Evolutionary conservation across 1,284 basidiomycete genomes (phyloP).

Genomic region (Melampsora americana): DNA sequence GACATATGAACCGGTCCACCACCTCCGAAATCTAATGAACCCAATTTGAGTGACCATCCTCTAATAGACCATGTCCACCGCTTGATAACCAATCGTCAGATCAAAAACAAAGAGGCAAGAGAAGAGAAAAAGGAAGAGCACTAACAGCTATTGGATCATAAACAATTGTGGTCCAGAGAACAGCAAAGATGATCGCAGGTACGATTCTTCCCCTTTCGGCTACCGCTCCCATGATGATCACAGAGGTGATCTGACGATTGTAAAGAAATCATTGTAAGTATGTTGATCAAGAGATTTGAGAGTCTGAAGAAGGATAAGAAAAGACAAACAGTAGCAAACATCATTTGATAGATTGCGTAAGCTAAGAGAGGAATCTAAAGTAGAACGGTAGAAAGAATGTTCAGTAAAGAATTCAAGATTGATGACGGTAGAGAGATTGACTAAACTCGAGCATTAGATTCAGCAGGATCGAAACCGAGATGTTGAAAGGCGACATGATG

Average conservation of each 20-base stretch:
- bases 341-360: no score
- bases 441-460: conserved; percentile 3
- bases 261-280: no score
- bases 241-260: conserved; percentile 58
- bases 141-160: conserved; percentile 73
- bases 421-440: neutral
- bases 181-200: conserved; percentile 81
- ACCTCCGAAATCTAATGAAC: neutral
- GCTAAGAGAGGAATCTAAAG: neutral
- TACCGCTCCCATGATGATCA: conserved; percentile 82
- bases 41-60: conserved; percentile 4
- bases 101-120: neutral
- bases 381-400: neutral
- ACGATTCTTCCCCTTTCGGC: conserved; percentile 88
- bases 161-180: conserved; percentile 86
- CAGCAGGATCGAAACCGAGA: neutral
- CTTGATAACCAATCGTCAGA: neutral
- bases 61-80: neutral
- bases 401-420: neutral
- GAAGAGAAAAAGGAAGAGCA: neutral
- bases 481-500: neutral
- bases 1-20: conserved; percentile 6
- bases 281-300: no score
- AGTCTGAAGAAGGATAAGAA: no score
- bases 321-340: no score